phyloP scores from a whole-genome alignment of 2,329 filamentous ascomycete genomes.

The Domatiomyces catenatus region DNA sequence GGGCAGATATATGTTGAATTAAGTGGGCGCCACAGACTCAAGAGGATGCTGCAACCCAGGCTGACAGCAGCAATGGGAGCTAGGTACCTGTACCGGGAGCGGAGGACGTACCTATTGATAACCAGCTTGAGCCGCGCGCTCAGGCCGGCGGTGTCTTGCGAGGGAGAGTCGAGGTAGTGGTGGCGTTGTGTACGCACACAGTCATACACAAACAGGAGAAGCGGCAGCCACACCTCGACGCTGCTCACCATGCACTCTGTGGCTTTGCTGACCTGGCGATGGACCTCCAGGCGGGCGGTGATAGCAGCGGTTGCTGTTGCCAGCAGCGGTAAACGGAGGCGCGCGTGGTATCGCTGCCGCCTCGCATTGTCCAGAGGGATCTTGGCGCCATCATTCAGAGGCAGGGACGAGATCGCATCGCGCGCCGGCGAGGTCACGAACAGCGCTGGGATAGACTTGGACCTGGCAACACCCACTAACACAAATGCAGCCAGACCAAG shows the following conservation, averaged over 20 bases:
- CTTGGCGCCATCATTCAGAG: slow-evolving; percentile 5
- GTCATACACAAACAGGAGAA: slow-evolving; percentile 28
- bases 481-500: slow-evolving; percentile 27
- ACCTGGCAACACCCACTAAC: slow-evolving; percentile 25
- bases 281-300: slow-evolving; percentile 25
- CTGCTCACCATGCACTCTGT: slow-evolving; percentile 27
- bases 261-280: slow-evolving; percentile 26
- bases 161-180: not conserved
- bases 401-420: not conserved
- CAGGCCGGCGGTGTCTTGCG: slow-evolving; percentile 10
- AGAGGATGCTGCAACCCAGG: slow-evolving; percentile 24
- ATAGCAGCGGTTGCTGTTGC: slow-evolving; percentile 16
- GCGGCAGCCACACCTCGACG: slow-evolving; percentile 23
- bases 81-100: slow-evolving; percentile 25
- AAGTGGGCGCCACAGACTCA: slow-evolving; percentile 23
- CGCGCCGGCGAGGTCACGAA: slow-evolving; percentile 5
- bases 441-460: slow-evolving; percentile 21
- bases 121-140: slow-evolving; percentile 6
- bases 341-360: not conserved
- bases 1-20: slow-evolving; percentile 37
- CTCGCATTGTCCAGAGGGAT: not conserved
- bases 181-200: slow-evolving; percentile 22
- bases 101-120: slow-evolving; percentile 8
- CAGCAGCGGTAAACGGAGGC: slow-evolving; percentile 8
- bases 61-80: slow-evolving; percentile 25